Evolutionary conservation across 106 monocot species (phyloP), one percentile per base, ranked within the genome.

Genomic region (Dactylorhiza incarnata): DNA sequence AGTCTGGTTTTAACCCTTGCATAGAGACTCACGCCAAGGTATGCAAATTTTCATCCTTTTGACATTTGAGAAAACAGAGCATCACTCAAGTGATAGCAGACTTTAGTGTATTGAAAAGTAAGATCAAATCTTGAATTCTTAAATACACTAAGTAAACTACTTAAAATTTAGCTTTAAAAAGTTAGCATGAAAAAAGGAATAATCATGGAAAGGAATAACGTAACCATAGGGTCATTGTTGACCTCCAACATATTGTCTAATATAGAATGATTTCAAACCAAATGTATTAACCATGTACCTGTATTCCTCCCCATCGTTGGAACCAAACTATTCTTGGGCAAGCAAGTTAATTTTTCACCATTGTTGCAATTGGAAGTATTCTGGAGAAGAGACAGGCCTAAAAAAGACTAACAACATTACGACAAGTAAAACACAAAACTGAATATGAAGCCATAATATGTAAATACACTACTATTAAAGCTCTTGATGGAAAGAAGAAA

Each of bases 301-400:
- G 55, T 86, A 15, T 45, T 48, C 11, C 22, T 82, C 16, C 78
- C 71, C 53, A 81, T 88, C 37, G 50, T 82, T 72, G 73, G 84
- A 81, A 73, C 54, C 71, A 26, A 61, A 63, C 54, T 24, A 63
- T 56, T 59, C 29, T 78, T 66, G 23, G 74, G 46, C n/a, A 49
- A 74, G 46, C 72, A 74, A 67, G 53, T 81, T 77, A 56, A 51
- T 26, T 81, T 79, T 53, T 53, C 59, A 22, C 63, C 26, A 9
- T 49, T 80, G n/a, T 75, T 77, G 73, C 51, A 59, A 49, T 9
- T 49, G 16, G 74, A 84, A 76, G 73, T 73, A 72, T 22, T 72
- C 49, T 87, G 83, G 48, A 75, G 81, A 75, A 89, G 82, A 72
- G 90, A 89, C 45, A 96, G 74, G 78, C 74, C 95, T 95, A 81